Conservation (phyloP, 2,329 filamentous ascomycete genomes). For the Neurospora sp. region DNA sequence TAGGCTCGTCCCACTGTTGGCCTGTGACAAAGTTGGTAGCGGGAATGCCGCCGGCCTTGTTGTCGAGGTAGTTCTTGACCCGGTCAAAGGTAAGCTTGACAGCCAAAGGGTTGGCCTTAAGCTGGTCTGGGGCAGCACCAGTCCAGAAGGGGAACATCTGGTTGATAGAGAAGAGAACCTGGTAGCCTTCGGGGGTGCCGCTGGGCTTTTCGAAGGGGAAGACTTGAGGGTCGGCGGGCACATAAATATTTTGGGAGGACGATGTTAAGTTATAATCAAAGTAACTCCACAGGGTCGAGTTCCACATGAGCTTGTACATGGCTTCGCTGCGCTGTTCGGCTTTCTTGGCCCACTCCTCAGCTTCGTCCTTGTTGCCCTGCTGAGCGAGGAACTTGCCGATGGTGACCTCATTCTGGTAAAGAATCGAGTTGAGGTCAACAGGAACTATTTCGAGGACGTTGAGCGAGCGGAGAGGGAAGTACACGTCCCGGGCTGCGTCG, state of each 20-base stretch:
- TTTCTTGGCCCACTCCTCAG: conserved; percentile 36
- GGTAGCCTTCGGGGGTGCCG: conserved; percentile 41
- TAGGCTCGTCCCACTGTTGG: conserved; percentile 62
- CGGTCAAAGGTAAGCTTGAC: conserved; percentile 44
- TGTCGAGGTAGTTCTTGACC: conserved; percentile 41
- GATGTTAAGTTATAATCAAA: conserved; percentile 62
- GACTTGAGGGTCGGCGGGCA: conserved; percentile 37
- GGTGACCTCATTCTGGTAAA: conserved; percentile 54
- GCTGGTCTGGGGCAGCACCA: conserved; percentile 46
- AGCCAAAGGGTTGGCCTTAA: conserved; percentile 49
- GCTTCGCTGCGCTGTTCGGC: conserved; percentile 47
- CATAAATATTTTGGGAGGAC: conserved; percentile 42
- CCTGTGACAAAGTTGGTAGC: conserved; percentile 51
- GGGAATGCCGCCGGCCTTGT: conserved; percentile 45
- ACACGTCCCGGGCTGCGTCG: conserved; percentile 49
- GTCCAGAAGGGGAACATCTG: conserved; percentile 64
- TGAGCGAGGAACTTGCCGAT: conserved; percentile 45
- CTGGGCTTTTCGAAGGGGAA: conserved; percentile 27
- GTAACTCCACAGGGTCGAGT: conserved; percentile 50
- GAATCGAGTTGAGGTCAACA: conserved; percentile 58
- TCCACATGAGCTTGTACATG: conserved; percentile 57
- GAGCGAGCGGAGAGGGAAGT: conserved; percentile 55
- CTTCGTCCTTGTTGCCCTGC: conserved; percentile 39
- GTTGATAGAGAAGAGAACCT: conserved; percentile 46
- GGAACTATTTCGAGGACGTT: conserved; percentile 49